phyloP scores from a whole-genome alignment of 106 monocot genomes.

The Amphibolis antarctica region DNA sequence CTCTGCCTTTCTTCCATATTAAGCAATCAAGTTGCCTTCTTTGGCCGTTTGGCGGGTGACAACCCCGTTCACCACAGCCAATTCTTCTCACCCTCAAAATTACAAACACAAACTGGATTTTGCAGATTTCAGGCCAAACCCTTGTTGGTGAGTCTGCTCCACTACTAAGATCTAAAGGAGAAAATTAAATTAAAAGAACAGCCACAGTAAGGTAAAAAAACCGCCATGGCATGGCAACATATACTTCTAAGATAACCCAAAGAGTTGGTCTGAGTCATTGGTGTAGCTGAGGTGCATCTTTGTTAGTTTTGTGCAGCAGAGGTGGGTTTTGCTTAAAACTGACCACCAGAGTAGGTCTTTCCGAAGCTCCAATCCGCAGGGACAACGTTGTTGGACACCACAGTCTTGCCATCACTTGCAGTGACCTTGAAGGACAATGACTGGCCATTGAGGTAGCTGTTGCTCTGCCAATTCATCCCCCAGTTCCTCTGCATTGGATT shows the following conservation, averaged over 20 bases:
- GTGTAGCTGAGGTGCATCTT: background rate
- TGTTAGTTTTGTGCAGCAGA: no score
- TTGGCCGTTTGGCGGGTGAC: slow-evolving; percentile 10
- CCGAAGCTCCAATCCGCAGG: slow-evolving; percentile 7
- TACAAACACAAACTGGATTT: background rate
- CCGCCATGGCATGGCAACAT: background rate
- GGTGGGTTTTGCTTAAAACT: slow-evolving; percentile 7
- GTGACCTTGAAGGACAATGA: slow-evolving; percentile 13
- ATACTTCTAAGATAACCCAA: background rate
- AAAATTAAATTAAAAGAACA: no score
- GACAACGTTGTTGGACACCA: background rate
- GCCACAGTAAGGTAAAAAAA: background rate
- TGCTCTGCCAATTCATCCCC: slow-evolving; percentile 15
- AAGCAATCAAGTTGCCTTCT: slow-evolving; percentile 7
- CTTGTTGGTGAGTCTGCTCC: background rate
- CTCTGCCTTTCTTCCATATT: background rate
- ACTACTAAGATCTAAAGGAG: background rate
- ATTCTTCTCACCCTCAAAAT: background rate
- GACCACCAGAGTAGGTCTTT: slow-evolving; percentile 8
- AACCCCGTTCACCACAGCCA: slow-evolving; percentile 7
- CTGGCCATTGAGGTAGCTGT: slow-evolving; percentile 10
- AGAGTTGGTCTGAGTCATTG: background rate
- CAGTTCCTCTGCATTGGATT: slow-evolving; percentile 10
- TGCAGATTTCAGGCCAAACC: background rate
- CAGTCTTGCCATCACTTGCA: slow-evolving; percentile 7